Base-by-base conservation (phyloP, 352 stramenopile genomes). In the Phytophthora pini region DNA sequence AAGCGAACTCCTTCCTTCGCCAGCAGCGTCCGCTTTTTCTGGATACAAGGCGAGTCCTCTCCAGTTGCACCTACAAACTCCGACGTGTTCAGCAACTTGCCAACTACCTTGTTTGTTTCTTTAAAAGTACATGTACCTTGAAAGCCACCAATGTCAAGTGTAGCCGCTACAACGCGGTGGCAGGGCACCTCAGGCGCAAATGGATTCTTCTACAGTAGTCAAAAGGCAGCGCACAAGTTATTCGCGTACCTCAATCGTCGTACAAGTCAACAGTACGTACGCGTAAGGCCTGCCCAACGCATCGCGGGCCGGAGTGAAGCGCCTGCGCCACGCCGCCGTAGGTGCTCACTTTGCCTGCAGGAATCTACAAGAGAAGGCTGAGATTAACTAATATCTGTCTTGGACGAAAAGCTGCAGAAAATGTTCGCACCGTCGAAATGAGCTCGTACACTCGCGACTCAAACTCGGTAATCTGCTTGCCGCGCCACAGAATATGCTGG, bases 401-500 rank as follows among this genome's bases (percentile, higher is more conserved):
- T 20, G 2, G 20, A 13, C 26, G 13, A 41, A 43, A 20, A n/a
- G 5, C 13, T 10, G 13, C n/a, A 43, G 45, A 34, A 24, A 53
- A 2, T 46, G 5, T n/a, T 11, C 46, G 17, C 46, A 93, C 87
- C 56, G 72, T 89, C 24, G 77, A 89, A 67, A 93, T 90, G 46
- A 93, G 79, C 59, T 93, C 83, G 57, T 93, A 93, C 41, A 93
- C 84, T 29, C 77, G 74, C 51, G 81, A 88, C 54, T 95, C 86
- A 64, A 93, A 91, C 20, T 74, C 47, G 3, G 87, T 95, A 49
- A 95, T 91, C 24, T 80, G 74, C 27, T 80, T 79, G 53, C 84
- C 83, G 11, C 81, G 84, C 83, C 84, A 93, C 56, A 89, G 44
- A 59, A 92, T 76, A 65, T 88, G 76, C 45, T 86, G 59, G 29